These are phyloP conservation scores for Morella rubra DNA, from an alignment of 306 rosid genomes.

Conservation along the genomic window DNA sequence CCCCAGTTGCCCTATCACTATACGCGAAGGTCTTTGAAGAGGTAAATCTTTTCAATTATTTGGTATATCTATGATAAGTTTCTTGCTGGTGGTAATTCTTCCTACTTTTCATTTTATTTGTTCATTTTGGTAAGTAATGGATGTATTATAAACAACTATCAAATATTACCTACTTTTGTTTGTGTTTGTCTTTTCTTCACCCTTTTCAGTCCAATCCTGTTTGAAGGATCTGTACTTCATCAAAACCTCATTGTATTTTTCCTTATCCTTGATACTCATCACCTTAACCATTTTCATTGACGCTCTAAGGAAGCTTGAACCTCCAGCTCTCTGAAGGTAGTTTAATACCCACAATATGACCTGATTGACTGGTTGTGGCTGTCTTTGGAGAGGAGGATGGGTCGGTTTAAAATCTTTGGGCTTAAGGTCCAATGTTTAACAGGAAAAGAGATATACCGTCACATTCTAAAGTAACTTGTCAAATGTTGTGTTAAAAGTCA, in stretches of 20 bases:
- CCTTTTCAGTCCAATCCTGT: neutral
- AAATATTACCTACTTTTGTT: neutral
- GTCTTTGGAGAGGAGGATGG: neutral
- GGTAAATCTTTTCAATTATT: constrained; percentile 41
- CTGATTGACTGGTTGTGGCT: neutral
- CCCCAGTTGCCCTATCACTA: constrained; percentile 77
- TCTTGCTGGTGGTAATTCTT: neutral
- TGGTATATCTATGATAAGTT: constrained; percentile 1
- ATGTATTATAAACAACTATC: too few species aligned
- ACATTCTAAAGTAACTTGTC: neutral
- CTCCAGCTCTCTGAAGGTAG: neutral
- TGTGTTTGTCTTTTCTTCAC: neutral
- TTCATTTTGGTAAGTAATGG: too few species aligned
- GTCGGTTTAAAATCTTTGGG: neutral
- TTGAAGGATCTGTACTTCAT: neutral
- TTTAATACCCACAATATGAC: neutral
- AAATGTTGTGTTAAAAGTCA: neutral
- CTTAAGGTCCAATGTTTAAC: neutral
- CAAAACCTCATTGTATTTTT: neutral
- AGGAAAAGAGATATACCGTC: neutral
- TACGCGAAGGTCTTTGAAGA: constrained; percentile 93
- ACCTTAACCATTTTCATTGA: neutral
- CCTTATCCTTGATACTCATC: neutral
- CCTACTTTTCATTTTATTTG: neutral
- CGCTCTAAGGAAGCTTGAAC: neutral